phyloP scores from a whole-genome alignment of 2,329 filamentous ascomycete species.

The Magnaporthales sp. region DNA sequence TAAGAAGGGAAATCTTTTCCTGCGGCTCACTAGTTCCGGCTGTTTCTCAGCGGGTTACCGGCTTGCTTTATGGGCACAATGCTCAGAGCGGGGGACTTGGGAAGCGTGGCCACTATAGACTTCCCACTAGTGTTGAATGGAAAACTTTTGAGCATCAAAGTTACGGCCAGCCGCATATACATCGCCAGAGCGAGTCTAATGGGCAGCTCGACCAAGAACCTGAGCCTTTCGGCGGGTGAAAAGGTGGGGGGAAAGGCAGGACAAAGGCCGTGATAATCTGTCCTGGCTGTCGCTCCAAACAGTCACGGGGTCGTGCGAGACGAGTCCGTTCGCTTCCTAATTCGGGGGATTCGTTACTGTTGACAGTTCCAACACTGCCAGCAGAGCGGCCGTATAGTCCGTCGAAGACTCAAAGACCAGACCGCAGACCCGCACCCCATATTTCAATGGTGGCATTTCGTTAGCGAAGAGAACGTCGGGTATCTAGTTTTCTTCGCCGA shows the following conservation, averaged over 20 bases:
- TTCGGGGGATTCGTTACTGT: too few species aligned
- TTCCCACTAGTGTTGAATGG: conserved; percentile 3
- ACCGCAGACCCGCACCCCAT: too few species aligned
- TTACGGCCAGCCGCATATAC: conserved; percentile 21
- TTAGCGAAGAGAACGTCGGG: too few species aligned
- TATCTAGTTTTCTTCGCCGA: too few species aligned
- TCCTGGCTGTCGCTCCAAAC: neutral
- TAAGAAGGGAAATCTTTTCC: neutral
- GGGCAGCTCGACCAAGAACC: neutral
- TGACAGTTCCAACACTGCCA: neutral
- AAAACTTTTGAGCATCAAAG: neutral
- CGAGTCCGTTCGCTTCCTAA: neutral
- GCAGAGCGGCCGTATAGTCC: neutral
- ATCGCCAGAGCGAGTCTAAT: conserved; percentile 9
- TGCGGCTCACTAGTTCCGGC: neutral
- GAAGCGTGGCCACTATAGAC: neutral
- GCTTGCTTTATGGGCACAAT: neutral
- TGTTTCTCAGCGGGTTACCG: neutral
- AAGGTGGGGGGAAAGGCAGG: neutral
- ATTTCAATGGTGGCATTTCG: too few species aligned
- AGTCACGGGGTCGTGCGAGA: neutral
- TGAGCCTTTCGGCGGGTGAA: neutral
- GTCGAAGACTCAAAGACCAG: neutral
- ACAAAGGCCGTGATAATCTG: neutral
- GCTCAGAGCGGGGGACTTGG: neutral